Evolutionary conservation across 352 stramenopile species (phyloP).

Genomic region (Blastocystis hominis): DNA sequence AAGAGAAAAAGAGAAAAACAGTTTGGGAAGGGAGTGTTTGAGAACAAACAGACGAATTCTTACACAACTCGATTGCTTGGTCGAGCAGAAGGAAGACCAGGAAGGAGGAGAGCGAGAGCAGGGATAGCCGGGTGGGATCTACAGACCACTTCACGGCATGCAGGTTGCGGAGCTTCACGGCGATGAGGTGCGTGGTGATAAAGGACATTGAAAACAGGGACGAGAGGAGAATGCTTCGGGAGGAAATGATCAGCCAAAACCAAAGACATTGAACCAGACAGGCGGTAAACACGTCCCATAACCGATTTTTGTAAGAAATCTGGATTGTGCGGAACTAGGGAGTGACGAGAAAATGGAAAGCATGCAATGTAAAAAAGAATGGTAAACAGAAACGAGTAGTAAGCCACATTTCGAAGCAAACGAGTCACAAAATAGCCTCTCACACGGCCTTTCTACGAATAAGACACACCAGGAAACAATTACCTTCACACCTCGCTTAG

Average conservation of each 20-base stretch:
- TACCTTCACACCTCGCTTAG: conserved; percentile 1
- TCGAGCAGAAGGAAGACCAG: conserved; percentile 19
- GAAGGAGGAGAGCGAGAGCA: conserved; percentile 35
- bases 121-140: background rate
- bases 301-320: background rate
- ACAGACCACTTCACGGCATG: background rate
- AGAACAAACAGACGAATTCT: background rate
- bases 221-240: background rate
- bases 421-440: conserved; percentile 30
- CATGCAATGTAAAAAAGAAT: background rate
- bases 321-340: conserved; percentile 11
- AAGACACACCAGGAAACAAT: background rate
- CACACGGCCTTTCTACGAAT: background rate
- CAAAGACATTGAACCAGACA: background rate
- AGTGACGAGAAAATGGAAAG: background rate
- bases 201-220: conserved; percentile 15
- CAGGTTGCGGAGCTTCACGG: background rate
- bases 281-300: conserved; percentile 42
- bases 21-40: background rate
- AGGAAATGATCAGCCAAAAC: background rate
- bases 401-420: conserved; percentile 9
- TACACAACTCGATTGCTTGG: conserved; percentile 19
- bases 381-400: background rate
- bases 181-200: background rate
- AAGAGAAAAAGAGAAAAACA: no score